These are phyloP conservation scores for Penicillium oxalicum DNA, from an alignment of 2,329 filamentous ascomycete genomes.

Conservation along the genomic window DNA sequence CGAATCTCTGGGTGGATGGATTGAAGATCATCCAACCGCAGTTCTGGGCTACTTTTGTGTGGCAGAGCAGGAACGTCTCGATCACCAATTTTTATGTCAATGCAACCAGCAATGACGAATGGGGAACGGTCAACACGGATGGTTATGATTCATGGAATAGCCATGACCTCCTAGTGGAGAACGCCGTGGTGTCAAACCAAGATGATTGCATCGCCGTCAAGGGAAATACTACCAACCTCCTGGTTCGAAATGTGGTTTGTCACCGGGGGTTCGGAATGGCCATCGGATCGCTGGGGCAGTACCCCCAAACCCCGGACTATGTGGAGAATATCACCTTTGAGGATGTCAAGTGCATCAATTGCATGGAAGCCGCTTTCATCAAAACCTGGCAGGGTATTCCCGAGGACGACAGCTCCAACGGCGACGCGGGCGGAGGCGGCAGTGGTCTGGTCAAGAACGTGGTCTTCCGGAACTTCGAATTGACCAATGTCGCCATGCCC, in stretches of 20 bases:
- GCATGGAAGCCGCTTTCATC: constrained; percentile 19
- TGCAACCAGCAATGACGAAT: constrained; percentile 41
- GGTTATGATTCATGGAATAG: constrained; percentile 50
- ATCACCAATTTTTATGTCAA: constrained; percentile 52
- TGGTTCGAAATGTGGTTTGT: constrained; percentile 37
- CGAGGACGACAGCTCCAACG: constrained; percentile 16
- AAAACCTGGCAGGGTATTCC: constrained; percentile 23
- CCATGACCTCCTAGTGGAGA: constrained; percentile 41
- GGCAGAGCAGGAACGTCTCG: constrained; percentile 46
- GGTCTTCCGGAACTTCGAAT: constrained; percentile 19
- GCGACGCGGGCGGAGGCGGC: constrained; percentile 20
- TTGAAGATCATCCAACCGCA: constrained; percentile 46
- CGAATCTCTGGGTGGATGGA: constrained; percentile 45
- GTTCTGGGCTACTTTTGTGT: constrained; percentile 47
- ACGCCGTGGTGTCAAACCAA: constrained; percentile 39
- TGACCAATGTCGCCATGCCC: constrained; percentile 19
- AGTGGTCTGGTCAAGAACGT: constrained; percentile 20
- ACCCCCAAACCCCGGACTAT: constrained; percentile 30
- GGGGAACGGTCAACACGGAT: constrained; percentile 47
- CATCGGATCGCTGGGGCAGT: constrained; percentile 39
- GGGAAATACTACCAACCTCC: constrained; percentile 37
- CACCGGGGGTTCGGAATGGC: constrained; percentile 35
- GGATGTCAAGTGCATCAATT: constrained; percentile 20
- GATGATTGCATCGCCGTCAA: constrained; percentile 40
- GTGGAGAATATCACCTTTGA: constrained; percentile 38